These are phyloP conservation scores for Zanthoxylum bungeanum DNA, from an alignment of 345 rosid species.

Conservation along the genomic window DNA sequence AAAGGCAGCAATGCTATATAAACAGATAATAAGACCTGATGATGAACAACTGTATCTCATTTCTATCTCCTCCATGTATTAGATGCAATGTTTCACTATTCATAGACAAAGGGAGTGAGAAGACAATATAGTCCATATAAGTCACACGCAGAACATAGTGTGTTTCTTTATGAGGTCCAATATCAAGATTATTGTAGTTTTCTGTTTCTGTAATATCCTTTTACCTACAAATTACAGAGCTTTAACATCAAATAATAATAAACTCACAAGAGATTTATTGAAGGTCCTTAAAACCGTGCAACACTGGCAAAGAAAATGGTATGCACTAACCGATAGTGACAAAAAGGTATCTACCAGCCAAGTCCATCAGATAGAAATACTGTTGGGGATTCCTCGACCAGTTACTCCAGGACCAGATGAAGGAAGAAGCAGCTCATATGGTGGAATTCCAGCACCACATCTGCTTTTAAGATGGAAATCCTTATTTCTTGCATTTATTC, in stretches of 20 bases:
- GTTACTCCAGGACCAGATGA: slow-evolving; percentile 86
- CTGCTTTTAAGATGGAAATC: slow-evolving; percentile 59
- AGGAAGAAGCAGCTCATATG: slow-evolving; percentile 80
- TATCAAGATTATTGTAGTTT: neutral
- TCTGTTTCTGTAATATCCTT: neutral
- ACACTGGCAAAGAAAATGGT: neutral
- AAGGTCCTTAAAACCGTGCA: neutral
- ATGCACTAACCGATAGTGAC: neutral
- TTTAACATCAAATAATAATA: neutral
- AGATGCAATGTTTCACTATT: neutral
- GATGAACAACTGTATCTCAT: no score
- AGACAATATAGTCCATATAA: neutral
- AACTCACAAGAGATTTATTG: no score
- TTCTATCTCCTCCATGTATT: no score
- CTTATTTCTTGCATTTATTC: slow-evolving; percentile 56
- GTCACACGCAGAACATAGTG: neutral
- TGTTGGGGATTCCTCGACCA: slow-evolving; percentile 91
- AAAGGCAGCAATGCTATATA: no score
- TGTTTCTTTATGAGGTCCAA: neutral
- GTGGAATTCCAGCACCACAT: slow-evolving; percentile 88
- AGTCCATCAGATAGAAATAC: slow-evolving; percentile 65
- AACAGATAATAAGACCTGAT: no score
- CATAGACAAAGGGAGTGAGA: neutral
- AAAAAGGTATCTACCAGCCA: no score
- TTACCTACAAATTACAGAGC: neutral